Base-by-base conservation (phyloP, 345 rosid species). In the Geranium brycei region DNA sequence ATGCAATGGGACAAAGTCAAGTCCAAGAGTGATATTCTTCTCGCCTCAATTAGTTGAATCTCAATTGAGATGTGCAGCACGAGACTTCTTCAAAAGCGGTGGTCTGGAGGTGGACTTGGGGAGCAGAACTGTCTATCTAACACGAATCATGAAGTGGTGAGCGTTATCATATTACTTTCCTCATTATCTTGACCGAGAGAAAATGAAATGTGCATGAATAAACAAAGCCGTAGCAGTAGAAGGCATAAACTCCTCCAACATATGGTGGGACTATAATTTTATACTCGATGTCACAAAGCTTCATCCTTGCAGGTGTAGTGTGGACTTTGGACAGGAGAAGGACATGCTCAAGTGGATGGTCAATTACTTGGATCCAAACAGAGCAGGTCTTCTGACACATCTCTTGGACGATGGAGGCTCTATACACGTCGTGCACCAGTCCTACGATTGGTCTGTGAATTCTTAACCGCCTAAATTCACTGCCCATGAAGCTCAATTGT, bases 141-240 rank as follows among this genome's bases (percentile, higher is more conserved):
- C 95, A 17, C 77, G 86, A 17, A 79, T 87, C 76, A 73, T 90
- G 63, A 90, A 90, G 66, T 90, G 99, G 99, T 93, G 66, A 80
- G 72, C 10, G 53, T 47, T 47, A 13, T 10, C 12, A 47, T n/a
- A n/a, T 8, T 47, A 8, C 53, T 47, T 47, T 2, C 15, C 53
- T 47, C 53, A 47, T 13, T 3, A 47, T 47, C 11, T 47, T 47
- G 0, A 47, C 53, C 3, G 5, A 47, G 15, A 47, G 53, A 47
- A 11, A 47, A 11, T 2, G 53, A 47, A 47, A 47, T 11, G 13
- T 47, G 13, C 53, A 47, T 47, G 53, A 47, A 8, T 13, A 47
- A 47, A 47, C 53, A 7, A 23, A 23, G 2, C 28, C 28, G 28
- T 23, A 23, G 28, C 28, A 23, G 28, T 23, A 23, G 1, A 23